These are phyloP conservation scores for Trapa incisa DNA, from an alignment of 345 rosid species.

Conservation along the genomic window DNA sequence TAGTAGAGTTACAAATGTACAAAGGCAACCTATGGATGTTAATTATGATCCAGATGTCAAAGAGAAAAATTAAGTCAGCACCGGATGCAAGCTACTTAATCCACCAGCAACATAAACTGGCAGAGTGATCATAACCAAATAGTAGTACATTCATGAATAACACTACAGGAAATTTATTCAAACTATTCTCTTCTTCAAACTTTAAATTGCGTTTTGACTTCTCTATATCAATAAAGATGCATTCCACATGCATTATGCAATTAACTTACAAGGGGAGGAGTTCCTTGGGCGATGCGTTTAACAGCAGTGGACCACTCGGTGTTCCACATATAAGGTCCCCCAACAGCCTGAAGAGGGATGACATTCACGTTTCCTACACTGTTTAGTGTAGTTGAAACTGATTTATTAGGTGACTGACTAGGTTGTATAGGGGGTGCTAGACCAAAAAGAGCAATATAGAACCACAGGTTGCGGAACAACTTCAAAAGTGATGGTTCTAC, in stretches of 20 bases:
- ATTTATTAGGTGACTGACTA: constrained; percentile 46
- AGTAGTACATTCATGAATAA: not conserved
- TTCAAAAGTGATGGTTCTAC: constrained; percentile 91
- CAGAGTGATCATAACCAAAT: not conserved
- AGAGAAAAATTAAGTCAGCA: not conserved
- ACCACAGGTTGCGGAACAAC: constrained; percentile 95
- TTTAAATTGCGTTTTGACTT: not conserved
- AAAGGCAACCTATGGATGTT: not conserved
- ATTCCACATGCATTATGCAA: not conserved
- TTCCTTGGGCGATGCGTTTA: constrained; percentile 87
- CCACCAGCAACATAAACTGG: not conserved
- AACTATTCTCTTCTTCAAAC: not conserved
- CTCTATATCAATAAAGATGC: not conserved
- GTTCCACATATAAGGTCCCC: constrained; percentile 97
- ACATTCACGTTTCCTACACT: constrained; percentile 64
- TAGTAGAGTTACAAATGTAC: not conserved
- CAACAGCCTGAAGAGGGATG: constrained; percentile 84
- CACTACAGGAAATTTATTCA: not conserved
- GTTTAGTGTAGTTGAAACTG: constrained; percentile 57
- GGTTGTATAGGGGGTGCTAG: constrained; percentile 85
- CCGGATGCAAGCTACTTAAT: not conserved
- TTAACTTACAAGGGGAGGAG: constrained; percentile 94
- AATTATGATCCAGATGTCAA: not conserved
- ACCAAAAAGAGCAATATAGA: constrained; percentile 95
- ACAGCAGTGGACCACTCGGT: constrained; percentile 72